Evolutionary conservation across 257 asterid species (phyloP), one percentile per base, ranked within the genome.

Genomic region (Lycium ferocissimum): DNA sequence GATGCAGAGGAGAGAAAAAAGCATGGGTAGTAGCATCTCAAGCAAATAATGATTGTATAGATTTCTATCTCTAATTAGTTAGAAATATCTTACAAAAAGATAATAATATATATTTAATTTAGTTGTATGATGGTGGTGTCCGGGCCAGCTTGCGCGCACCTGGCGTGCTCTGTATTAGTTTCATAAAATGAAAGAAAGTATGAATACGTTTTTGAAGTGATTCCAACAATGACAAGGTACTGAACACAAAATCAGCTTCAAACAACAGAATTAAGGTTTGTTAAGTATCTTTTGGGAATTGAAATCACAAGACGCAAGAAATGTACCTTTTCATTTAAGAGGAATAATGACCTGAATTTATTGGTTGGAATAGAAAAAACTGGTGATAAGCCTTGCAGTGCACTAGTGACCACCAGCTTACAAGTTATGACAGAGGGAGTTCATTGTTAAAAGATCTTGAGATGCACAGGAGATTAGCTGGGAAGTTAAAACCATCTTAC

Each of bases 1-100:
- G 47, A 76, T 76, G 63, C 13, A 0, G 63, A 56, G 47, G 82
- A 76, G 82, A 14, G 82, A 76, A 76, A 63, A 76, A 63, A 76
- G 82, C 58, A 58, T 75, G 45, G 54, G 61, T 18, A 47, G 40
- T 47, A 73, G 40, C 61, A 73, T 47, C 58, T 73, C 40, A 73
- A 73, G 40, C 15, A 73, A 73, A 73, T 73, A 73, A n/a, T 73
- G 81, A 73, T 45, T 45, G 81, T 20, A 49, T 22, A 14, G 62
- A 75, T 75, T 75, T 75, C 62, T 49, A 49, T 49, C 81, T 75
- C 81, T 49, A 22, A 75, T 20, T 49, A 75, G 2, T 75, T 75
- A 49, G 61, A 75, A 75, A 12, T 57, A 49, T 75, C 22, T 22
- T 3, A 53, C 4, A 49, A 49, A 22, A 49, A 22, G 49, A 7